Conservation (phyloP, 2,329 filamentous ascomycete species). For the Calonectria pteridis region DNA sequence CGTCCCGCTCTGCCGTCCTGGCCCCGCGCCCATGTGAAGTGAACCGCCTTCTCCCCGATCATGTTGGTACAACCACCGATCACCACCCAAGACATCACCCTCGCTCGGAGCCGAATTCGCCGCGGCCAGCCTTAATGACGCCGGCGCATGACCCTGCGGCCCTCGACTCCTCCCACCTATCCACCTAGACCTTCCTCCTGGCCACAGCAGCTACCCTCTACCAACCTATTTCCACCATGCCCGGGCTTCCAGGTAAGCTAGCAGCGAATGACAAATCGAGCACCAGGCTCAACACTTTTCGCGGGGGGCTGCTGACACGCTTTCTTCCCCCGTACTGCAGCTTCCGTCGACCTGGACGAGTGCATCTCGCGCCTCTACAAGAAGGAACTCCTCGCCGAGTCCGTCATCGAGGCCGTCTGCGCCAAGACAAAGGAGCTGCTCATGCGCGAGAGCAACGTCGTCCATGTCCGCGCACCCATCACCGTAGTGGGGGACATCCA, state of each 20-base stretch:
- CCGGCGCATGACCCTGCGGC: constrained; percentile 46
- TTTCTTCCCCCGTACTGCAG: constrained; percentile 57
- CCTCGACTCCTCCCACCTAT: constrained; percentile 24
- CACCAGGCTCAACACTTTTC: constrained; percentile 3
- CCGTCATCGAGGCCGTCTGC: constrained; percentile 98
- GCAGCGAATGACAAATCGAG: background rate
- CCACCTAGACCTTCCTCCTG: constrained; percentile 21
- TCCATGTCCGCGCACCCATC: constrained; percentile 94
- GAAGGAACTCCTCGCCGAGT: constrained; percentile 96
- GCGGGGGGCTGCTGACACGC: constrained; percentile 30
- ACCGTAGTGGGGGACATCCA: constrained; percentile 99
- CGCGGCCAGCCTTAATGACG: constrained; percentile 58
- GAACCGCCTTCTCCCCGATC: constrained; percentile 50
- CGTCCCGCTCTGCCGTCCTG: constrained; percentile 22
- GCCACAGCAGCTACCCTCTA: constrained; percentile 12
- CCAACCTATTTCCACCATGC: constrained; percentile 58
- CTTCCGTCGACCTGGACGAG: constrained; percentile 97
- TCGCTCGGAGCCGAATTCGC: constrained; percentile 51
- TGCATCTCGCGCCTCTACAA: constrained; percentile 97
- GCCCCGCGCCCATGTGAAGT: constrained; percentile 51
- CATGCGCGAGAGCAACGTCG: constrained; percentile 99
- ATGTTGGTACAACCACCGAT: constrained; percentile 56
- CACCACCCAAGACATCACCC: constrained; percentile 51
- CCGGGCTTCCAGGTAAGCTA: constrained; percentile 67
- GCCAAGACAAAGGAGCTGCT: constrained; percentile 98